Evolutionary conservation across 345 rosid genomes (phyloP).

Genomic region (Sonneratia alba): DNA sequence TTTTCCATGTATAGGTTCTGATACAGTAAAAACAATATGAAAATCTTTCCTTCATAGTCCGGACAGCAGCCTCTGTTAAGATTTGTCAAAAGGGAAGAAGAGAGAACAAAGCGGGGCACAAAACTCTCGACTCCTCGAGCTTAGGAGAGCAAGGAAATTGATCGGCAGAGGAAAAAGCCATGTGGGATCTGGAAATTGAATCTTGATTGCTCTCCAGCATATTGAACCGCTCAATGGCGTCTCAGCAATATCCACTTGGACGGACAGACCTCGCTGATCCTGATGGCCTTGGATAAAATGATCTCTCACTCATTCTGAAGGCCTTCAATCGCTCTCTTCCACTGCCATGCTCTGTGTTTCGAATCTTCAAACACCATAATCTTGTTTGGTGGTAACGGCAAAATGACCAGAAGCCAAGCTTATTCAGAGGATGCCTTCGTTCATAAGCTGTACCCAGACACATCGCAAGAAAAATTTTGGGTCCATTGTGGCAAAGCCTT

Average conservation of each 20-base stretch:
- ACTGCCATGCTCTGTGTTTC: constrained; percentile 85
- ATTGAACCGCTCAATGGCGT: not conserved
- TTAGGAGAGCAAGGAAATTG: not conserved
- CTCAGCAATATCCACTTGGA: not conserved
- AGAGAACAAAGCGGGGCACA: not conserved
- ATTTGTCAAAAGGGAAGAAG: not conserved
- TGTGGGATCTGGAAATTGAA: not conserved
- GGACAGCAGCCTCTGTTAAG: not conserved
- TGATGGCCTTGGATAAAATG: constrained; percentile 40
- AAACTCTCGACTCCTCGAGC: not conserved
- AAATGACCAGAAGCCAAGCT: not conserved
- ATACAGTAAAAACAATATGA: not conserved
- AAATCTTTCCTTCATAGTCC: not conserved
- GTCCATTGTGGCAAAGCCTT: not conserved
- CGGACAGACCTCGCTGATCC: constrained; percentile 36
- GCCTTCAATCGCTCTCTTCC: constrained; percentile 92
- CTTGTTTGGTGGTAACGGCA: constrained; percentile 73
- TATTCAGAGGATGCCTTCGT: not conserved
- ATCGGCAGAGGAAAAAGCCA: not conserved
- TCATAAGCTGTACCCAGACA: too few relatives aligned
- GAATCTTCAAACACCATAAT: constrained; percentile 82
- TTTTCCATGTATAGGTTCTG: not conserved
- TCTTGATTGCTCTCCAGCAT: not conserved
- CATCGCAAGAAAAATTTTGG: not conserved
- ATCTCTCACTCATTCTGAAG: constrained; percentile 65